These are phyloP conservation scores for Alternaria arborescens DNA, from an alignment of 2,329 filamentous ascomycete species.

Conservation along the genomic window DNA sequence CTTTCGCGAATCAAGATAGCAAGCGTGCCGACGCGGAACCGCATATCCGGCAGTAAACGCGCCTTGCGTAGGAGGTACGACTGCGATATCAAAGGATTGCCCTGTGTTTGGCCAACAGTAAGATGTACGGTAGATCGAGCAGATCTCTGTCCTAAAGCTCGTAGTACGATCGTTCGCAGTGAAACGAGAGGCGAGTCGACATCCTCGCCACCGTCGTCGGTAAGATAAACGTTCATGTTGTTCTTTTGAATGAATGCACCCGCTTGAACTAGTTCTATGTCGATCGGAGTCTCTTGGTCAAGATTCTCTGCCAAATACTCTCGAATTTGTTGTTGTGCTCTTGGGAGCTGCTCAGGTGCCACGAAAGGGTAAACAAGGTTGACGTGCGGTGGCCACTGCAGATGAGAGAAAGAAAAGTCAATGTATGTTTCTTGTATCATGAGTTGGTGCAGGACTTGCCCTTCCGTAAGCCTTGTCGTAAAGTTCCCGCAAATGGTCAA, in stretches of 20 bases:
- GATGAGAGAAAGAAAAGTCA: not conserved
- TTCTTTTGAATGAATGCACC: slow-evolving; percentile 61
- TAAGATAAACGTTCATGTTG: slow-evolving; percentile 55
- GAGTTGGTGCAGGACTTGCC: not conserved
- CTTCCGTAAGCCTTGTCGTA: slow-evolving; percentile 69
- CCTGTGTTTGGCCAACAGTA: slow-evolving; percentile 67
- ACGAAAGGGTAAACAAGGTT: slow-evolving; percentile 75
- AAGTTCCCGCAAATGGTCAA: slow-evolving; percentile 66
- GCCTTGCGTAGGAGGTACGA: slow-evolving; percentile 64
- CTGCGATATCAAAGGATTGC: slow-evolving; percentile 56
- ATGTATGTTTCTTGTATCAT: not conserved
- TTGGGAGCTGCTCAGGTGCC: slow-evolving; percentile 55
- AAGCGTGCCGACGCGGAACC: slow-evolving; percentile 61
- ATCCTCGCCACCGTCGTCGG: slow-evolving; percentile 15
- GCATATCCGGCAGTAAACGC: slow-evolving; percentile 56
- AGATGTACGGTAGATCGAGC: slow-evolving; percentile 58
- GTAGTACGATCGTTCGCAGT: slow-evolving; percentile 31
- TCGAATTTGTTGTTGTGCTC: slow-evolving; percentile 55
- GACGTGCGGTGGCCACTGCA: slow-evolving; percentile 70
- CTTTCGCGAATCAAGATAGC: slow-evolving; percentile 64
- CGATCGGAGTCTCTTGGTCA: not conserved
- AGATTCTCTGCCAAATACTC: slow-evolving; percentile 39
- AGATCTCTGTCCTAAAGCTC: slow-evolving; percentile 35
- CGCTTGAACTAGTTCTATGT: slow-evolving; percentile 49
- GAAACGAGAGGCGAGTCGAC: slow-evolving; percentile 17